These are phyloP conservation scores for Azolla pinnata DNA, from an alignment of 75 land plant species.

Conservation along the genomic window DNA sequence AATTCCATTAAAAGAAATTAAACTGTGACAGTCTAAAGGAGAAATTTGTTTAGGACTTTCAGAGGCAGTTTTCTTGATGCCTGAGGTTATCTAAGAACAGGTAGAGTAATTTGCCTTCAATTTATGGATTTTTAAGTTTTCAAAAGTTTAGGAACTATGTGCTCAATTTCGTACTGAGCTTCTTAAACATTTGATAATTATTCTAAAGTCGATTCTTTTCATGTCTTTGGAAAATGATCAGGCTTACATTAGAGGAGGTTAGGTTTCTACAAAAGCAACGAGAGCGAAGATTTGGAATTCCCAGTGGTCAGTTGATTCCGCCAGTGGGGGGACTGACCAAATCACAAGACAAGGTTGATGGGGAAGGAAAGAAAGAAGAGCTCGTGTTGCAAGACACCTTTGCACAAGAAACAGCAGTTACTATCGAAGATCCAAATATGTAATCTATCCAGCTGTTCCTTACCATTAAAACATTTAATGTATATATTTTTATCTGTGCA, in stretches of 20 bases:
- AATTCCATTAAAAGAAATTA: too few species aligned
- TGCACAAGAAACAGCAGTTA: slow-evolving; percentile 97
- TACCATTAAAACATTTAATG: too few species aligned
- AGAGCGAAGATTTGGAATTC: slow-evolving; percentile 64
- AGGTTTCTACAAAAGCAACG: slow-evolving; percentile 84
- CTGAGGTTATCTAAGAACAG: too few species aligned
- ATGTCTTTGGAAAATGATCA: slow-evolving; percentile 6
- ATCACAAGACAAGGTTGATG: slow-evolving; percentile 33
- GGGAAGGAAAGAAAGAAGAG: slow-evolving; percentile 82
- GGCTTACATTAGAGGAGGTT: slow-evolving; percentile 84
- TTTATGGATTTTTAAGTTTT: too few species aligned
- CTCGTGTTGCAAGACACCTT: slow-evolving; percentile 94
- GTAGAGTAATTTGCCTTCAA: too few species aligned
- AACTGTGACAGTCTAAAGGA: too few species aligned
- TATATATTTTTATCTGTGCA: too few species aligned
- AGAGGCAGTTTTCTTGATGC: too few species aligned
- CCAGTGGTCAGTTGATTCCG: slow-evolving; percentile 27
- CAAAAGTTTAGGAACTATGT: too few species aligned
- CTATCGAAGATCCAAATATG: slow-evolving; percentile 98
- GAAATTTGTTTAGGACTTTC: too few species aligned
- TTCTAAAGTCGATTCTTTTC: neutral
- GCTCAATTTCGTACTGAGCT: neutral
- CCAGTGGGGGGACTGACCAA: slow-evolving; percentile 12
- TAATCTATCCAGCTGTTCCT: slow-evolving; percentile 13
- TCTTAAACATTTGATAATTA: neutral